These are phyloP conservation scores for Sclerotinia sclerotiorum DNA, from an alignment of 2,329 filamentous ascomycete species.

Conservation along the genomic window DNA sequence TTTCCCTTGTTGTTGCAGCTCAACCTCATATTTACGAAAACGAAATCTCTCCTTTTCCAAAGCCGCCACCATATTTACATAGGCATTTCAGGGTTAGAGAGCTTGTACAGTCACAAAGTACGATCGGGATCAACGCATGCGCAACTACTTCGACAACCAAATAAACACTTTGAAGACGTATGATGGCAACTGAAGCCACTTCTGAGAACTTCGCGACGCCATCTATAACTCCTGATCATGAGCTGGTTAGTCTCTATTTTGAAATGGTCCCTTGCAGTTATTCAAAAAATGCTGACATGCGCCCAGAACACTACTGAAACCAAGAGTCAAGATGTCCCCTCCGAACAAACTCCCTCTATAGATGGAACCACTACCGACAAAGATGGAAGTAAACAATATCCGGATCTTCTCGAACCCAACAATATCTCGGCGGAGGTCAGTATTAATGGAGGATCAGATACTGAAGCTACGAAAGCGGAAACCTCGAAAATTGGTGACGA, in stretches of 20 bases:
- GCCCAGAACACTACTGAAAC: conserved; percentile 47
- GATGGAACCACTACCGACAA: conserved; percentile 49
- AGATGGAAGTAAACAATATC: conserved; percentile 56
- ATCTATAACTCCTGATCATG: conserved; percentile 37
- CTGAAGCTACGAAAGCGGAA: conserved; percentile 64
- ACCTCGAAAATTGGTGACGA: conserved; percentile 55
- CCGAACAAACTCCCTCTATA: conserved; percentile 42
- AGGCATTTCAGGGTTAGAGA: conserved; percentile 19
- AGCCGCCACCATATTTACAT: conserved; percentile 3
- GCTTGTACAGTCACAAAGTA: conserved; percentile 25
- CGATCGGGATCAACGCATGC: conserved; percentile 34
- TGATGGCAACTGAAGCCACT: conserved; percentile 64
- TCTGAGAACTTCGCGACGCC: conserved; percentile 47
- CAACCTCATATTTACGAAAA: conserved; percentile 5
- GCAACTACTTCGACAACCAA: conserved; percentile 36
- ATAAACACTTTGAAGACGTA: conserved; percentile 50
- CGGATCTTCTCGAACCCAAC: conserved; percentile 57
- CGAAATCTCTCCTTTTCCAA: too few relatives aligned
- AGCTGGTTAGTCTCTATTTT: conserved; percentile 36
- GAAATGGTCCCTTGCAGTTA: background rate
- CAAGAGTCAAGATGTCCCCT: conserved; percentile 50
- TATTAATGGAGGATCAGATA: conserved; percentile 73
- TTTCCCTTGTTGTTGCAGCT: conserved; percentile 5
- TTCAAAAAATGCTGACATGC: conserved; percentile 31
- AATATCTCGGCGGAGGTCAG: conserved; percentile 65